A percentile compares a stretch with the other conserved stretches of the same genome.
These are phyloP conservation scores for Fusarium goolgardi DNA, from an alignment of 2,329 filamentous ascomycete species.

Conservation along the genomic window DNA sequence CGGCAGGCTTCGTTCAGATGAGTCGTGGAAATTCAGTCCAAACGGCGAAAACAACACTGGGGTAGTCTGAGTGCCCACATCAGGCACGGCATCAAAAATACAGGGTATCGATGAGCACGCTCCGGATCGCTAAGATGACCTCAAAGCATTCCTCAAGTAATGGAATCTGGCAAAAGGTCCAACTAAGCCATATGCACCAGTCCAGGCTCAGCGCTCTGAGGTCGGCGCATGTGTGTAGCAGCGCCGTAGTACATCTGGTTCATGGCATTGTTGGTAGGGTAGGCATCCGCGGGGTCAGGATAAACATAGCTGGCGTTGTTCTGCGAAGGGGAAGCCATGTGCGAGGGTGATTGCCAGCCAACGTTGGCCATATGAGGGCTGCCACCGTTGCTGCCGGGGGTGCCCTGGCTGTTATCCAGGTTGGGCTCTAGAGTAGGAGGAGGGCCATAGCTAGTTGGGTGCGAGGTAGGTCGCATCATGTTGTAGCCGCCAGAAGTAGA, in stretches of 20 bases:
- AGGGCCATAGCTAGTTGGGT: slow-evolving; percentile 84
- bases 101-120: slow-evolving; percentile 42
- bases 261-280: slow-evolving; percentile 68
- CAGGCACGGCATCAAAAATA: slow-evolving; percentile 36
- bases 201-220: slow-evolving; percentile 78
- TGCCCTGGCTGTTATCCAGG: slow-evolving; percentile 78
- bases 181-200: slow-evolving; percentile 57
- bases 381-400: slow-evolving; percentile 75
- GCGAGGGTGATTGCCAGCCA: slow-evolving; percentile 88
- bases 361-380: slow-evolving; percentile 87
- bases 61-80: slow-evolving; percentile 24
- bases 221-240: slow-evolving; percentile 72
- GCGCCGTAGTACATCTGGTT: slow-evolving; percentile 80
- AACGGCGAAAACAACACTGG: slow-evolving; percentile 34
- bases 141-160: slow-evolving; percentile 19
- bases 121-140: slow-evolving; percentile 16
- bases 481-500: slow-evolving; percentile 71
- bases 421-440: slow-evolving; percentile 88
- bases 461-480: slow-evolving; percentile 79
- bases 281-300: slow-evolving; percentile 79
- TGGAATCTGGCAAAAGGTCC: slow-evolving; percentile 30
- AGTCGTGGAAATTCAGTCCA: slow-evolving; percentile 37
- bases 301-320: slow-evolving; percentile 77
- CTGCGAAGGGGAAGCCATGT: slow-evolving; percentile 78
- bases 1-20: slow-evolving; percentile 27